Evolutionary conservation across 129 eudicot genomes (phyloP).

Genomic region (Flaveria ramosissima): DNA sequence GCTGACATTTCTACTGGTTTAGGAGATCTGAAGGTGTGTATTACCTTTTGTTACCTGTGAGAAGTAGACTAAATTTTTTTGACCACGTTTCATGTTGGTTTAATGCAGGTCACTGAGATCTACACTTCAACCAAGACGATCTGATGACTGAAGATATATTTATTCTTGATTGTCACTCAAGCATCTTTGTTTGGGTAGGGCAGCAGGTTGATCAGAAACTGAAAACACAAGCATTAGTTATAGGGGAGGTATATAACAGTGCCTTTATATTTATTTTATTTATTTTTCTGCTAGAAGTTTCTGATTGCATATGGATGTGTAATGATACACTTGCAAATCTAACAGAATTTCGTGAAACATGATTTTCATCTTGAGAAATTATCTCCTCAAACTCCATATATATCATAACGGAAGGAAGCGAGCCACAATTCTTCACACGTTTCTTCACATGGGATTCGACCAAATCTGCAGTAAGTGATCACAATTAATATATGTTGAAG

Average conservation of each 20-base stretch:
- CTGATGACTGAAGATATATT: conserved; percentile 91
- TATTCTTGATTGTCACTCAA: conserved; percentile 82
- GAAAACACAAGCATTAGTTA: conserved; percentile 60
- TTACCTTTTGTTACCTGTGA: neutral
- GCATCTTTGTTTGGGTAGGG: conserved; percentile 92
- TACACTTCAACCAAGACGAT: conserved; percentile 87
- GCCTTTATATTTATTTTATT: neutral
- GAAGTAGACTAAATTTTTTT: neutral
- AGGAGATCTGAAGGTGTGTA: conserved; percentile 74
- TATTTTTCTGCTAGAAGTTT: conserved; percentile 15
- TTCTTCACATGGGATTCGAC: conserved; percentile 87
- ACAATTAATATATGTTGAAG: conserved; percentile 12
- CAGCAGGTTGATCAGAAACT: conserved; percentile 69
- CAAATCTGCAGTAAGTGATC: conserved; percentile 70
- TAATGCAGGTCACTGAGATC: conserved; percentile 76
- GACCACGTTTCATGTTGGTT: neutral
- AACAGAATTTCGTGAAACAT: conserved; percentile 56
- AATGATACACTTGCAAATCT: conserved; percentile 22
- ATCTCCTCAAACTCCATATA: conserved; percentile 72
- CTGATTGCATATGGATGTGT: conserved; percentile 10
- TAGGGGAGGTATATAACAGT: conserved; percentile 66
- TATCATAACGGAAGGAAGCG: conserved; percentile 76
- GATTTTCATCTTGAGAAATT: conserved; percentile 81
- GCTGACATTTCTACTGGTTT: conserved; percentile 44
- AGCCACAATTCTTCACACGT: conserved; percentile 92